Conservation (phyloP, 2,329 filamentous ascomycete genomes). For the Pseudogymnoascus destructans region DNA sequence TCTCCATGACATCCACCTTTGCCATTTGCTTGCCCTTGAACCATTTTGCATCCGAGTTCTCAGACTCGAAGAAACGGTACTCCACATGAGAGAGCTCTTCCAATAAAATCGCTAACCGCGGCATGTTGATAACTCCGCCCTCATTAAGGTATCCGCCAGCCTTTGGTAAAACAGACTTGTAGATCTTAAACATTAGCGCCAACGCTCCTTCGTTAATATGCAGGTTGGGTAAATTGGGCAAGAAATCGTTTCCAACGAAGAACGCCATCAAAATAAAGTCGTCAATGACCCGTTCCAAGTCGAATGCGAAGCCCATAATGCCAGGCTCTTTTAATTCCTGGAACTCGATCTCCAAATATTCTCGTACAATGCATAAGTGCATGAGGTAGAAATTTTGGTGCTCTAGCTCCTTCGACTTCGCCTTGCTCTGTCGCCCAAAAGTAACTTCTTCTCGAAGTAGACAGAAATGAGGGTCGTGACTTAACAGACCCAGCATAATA, state of each 20-base stretch:
- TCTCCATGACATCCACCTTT: slow-evolving; percentile 52
- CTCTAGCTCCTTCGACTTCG: slow-evolving; percentile 86
- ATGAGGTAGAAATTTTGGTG: slow-evolving; percentile 98
- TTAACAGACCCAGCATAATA: slow-evolving; percentile 95
- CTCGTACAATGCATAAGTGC: slow-evolving; percentile 92
- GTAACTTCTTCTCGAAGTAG: slow-evolving; percentile 94
- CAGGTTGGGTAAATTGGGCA: slow-evolving; percentile 87
- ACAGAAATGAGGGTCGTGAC: slow-evolving; percentile 97
- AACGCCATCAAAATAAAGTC: slow-evolving; percentile 99
- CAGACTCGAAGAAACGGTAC: slow-evolving; percentile 81
- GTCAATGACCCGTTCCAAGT: slow-evolving; percentile 93
- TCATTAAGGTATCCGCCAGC: slow-evolving; percentile 95
- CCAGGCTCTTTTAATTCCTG: slow-evolving; percentile 73
- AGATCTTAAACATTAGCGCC: slow-evolving; percentile 93
- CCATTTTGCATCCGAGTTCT: slow-evolving; percentile 82
- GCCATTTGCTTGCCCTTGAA: slow-evolving; percentile 73
- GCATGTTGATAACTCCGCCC: slow-evolving; percentile 78
- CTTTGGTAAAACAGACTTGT: slow-evolving; percentile 78
- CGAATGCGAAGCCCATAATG: slow-evolving; percentile 62
- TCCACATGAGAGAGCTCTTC: slow-evolving; percentile 81
- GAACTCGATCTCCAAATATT: slow-evolving; percentile 94
- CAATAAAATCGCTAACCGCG: slow-evolving; percentile 63
- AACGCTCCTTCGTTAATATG: slow-evolving; percentile 98
- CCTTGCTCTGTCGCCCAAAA: slow-evolving; percentile 73
- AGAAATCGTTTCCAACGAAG: slow-evolving; percentile 98